Conservation (phyloP, 2,329 filamentous ascomycete species). For the Acrocalymma vagum region DNA sequence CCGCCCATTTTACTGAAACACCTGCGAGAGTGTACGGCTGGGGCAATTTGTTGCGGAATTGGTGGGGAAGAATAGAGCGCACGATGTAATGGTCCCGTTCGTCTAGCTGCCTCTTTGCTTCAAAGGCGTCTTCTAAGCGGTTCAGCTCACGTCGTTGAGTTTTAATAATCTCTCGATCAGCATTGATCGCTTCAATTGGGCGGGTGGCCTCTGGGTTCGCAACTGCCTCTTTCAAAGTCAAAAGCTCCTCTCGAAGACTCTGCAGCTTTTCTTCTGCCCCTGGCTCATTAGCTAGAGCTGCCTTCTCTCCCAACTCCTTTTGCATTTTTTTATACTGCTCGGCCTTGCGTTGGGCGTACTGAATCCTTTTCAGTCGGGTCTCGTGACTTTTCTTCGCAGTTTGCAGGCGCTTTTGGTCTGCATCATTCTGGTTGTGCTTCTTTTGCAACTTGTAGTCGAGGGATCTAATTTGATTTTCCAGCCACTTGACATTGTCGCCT, state of each 20-base stretch:
- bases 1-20: constrained; percentile 42
- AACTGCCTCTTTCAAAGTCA: constrained; percentile 18
- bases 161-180: constrained; percentile 18
- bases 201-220: constrained; percentile 23
- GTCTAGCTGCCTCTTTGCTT: constrained; percentile 24
- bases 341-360: constrained; percentile 32
- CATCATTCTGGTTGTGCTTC: constrained; percentile 35
- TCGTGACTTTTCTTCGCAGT: constrained; percentile 30
- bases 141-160: constrained; percentile 21
- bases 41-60: constrained; percentile 23
- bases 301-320: constrained; percentile 15
- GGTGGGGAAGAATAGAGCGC: constrained; percentile 31
- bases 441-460: constrained; percentile 31
- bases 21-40: constrained; percentile 33
- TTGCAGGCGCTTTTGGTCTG: constrained; percentile 31
- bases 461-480: constrained; percentile 33
- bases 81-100: constrained; percentile 28
- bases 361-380: constrained; percentile 28
- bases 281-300: constrained; percentile 27
- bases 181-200: constrained; percentile 14
- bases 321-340: constrained; percentile 31
- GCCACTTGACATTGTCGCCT: constrained; percentile 31
- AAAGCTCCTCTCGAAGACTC: constrained; percentile 19
- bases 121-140: constrained; percentile 31
- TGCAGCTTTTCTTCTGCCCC: constrained; percentile 28